phyloP scores from a whole-genome alignment of 2,329 filamentous ascomycete genomes.

The Colletotrichum tamarilloi region DNA sequence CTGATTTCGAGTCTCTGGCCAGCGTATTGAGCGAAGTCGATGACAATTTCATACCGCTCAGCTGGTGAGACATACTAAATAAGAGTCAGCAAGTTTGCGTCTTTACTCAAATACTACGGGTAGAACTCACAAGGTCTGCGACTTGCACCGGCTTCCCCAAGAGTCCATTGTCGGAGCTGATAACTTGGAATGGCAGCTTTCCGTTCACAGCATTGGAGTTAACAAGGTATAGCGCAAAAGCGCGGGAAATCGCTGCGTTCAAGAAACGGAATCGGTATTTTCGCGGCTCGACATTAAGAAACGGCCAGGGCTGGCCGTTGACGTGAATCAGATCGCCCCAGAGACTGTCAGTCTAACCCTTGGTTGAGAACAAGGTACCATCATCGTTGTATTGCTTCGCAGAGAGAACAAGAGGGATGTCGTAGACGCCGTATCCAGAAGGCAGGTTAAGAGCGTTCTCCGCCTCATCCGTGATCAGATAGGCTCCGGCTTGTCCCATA shows the following conservation, averaged over 20 bases:
- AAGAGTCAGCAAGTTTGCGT: conserved; percentile 36
- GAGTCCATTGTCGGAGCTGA: conserved; percentile 65
- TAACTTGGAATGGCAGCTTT: conserved; percentile 60
- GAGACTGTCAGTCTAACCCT: conserved; percentile 56
- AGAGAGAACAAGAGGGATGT: conserved; percentile 61
- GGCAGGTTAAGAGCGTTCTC: conserved; percentile 62
- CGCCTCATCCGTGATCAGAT: conserved; percentile 61
- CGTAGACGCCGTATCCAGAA: conserved; percentile 59
- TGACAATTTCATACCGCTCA: conserved; percentile 67
- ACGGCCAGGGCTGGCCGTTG: conserved; percentile 70
- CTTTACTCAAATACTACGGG: too few species aligned
- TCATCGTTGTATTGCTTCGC: conserved; percentile 64
- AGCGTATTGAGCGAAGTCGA: conserved; percentile 63
- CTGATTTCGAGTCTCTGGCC: conserved; percentile 59
- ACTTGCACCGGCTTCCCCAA: conserved; percentile 56
- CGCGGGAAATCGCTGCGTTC: conserved; percentile 58
- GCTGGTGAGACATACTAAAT: conserved; percentile 58
- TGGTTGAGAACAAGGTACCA: conserved; percentile 59
- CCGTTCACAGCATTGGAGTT: conserved; percentile 41
- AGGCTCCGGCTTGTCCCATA: conserved; percentile 66
- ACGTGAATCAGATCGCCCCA: conserved; percentile 69
- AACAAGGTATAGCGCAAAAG: conserved; percentile 59
- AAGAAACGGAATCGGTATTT: conserved; percentile 70
- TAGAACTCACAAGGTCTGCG: conserved; percentile 43
- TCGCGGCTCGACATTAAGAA: conserved; percentile 65